Base-by-base conservation (phyloP, 2,329 filamentous ascomycete genomes). In the Leptosphaerulina australis region DNA sequence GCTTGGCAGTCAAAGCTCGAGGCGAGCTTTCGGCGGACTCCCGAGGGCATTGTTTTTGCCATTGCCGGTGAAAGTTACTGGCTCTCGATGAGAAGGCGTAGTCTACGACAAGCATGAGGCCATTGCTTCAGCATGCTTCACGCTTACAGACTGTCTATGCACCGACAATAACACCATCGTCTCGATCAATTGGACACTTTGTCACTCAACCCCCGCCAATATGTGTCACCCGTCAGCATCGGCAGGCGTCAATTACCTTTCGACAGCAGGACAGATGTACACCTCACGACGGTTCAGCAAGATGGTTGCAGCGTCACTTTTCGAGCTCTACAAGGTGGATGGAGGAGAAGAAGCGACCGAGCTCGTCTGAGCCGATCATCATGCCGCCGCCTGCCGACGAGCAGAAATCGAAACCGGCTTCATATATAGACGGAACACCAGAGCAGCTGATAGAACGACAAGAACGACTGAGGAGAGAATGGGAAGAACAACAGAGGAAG, bases 121-220 rank as follows among this genome's bases (percentile, higher is more conserved):
- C 69, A 58, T 62, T 74, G 68, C 66, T 74, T 61, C 70, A 72
- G 62, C 62, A 72, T 72, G 72, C 69, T 63, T 70, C 70, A 50
- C 69, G 70, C 57, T 66, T 62, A 38, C 50, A 70, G 39, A 45
- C 53, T 29, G 56, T 60, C 55, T 52, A 59, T 58, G 52, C 58
- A 12, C 44, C 50, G 14, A 36, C 53, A 21, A 22, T 58, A 56
- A 53, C 50, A 6, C 36, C 56, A 11, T 48, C 53, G 15, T 53
- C 50, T 24, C 60, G 44, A 36, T 18, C 59, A 24, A 51, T 59
- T 25, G 49, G 38, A 12, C 39, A 36, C 33, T 51, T 60, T 25
- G 30, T 50, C 9, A 40, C 40, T 17, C 50, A 40, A 8, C 18
- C 56, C 20, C 48, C 58, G 38, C 66, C 64, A 28, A 53, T 62